Evolutionary conservation across 441 rosid species (phyloP).

Genomic region (Metrosideros polymorpha): DNA sequence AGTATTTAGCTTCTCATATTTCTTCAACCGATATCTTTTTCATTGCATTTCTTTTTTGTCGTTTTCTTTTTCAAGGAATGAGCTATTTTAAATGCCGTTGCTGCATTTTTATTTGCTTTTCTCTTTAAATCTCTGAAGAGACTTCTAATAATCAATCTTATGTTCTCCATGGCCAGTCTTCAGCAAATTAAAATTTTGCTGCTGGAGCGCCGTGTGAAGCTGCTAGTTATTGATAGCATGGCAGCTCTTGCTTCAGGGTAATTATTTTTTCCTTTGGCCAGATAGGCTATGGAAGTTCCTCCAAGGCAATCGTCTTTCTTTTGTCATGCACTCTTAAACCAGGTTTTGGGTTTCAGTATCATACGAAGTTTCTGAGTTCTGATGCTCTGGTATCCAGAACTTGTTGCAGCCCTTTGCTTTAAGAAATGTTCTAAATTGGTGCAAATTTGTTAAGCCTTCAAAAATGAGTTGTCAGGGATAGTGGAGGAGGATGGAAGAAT

Average conservation of each 20-base stretch:
- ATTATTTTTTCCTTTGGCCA: not conserved
- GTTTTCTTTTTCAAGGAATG: not conserved
- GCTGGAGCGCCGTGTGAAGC: constrained; percentile 64
- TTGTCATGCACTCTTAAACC: not conserved
- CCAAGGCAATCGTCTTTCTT: not conserved
- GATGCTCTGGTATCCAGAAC: not conserved
- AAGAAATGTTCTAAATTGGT: not conserved
- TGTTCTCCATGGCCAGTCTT: constrained; percentile 32
- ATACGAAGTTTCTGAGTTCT: not conserved
- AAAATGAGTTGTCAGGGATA: not conserved
- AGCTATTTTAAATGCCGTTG: not conserved
- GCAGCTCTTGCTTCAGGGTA: constrained; percentile 85
- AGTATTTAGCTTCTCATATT: not conserved
- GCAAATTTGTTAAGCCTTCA: not conserved
- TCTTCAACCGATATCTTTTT: not conserved
- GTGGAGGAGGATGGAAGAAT: not conserved
- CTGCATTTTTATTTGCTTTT: not conserved
- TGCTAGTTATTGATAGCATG: constrained; percentile 87
- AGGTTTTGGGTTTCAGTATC: not conserved
- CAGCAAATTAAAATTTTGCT: constrained; percentile 72
- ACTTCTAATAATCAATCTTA: not conserved
- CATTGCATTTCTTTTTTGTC: not conserved
- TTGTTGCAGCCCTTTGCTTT: not conserved
- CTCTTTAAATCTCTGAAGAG: not conserved
- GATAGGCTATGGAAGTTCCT: not conserved